phyloP scores from a whole-genome alignment of 768 basidiomycete genomes.

The Termitomyces sp. region DNA sequence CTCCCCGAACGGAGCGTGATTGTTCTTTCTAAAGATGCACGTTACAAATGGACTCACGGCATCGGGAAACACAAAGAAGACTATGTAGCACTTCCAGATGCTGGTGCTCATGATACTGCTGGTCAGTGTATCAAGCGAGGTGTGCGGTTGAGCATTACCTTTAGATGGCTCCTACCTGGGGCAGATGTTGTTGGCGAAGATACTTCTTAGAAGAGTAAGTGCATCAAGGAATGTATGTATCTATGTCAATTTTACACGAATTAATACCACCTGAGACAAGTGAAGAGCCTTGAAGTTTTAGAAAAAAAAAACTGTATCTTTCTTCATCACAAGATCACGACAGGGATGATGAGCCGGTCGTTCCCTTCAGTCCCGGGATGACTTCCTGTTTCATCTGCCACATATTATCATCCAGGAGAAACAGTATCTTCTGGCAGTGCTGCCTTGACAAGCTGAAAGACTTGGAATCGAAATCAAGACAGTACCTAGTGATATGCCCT shows the following conservation, averaged over 20 bases:
- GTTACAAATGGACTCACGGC: slow-evolving; percentile 87
- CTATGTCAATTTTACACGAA: background rate
- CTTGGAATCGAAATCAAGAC: background rate
- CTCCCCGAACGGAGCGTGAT: slow-evolving; percentile 74
- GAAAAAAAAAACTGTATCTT: background rate
- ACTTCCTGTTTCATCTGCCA: background rate
- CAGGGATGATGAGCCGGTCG: background rate
- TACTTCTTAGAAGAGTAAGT: background rate
- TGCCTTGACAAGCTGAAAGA: background rate
- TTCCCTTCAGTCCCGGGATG: background rate
- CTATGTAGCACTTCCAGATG: slow-evolving; percentile 36
- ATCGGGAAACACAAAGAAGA: slow-evolving; percentile 65
- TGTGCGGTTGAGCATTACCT: slow-evolving; percentile 74
- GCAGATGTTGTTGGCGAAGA: slow-evolving; percentile 69
- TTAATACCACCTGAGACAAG: background rate
- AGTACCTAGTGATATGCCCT: background rate
- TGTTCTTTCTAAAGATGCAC: slow-evolving; percentile 73
- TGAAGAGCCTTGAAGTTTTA: background rate
- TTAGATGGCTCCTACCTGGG: slow-evolving; percentile 81
- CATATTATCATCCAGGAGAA: background rate
- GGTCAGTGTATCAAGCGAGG: slow-evolving; percentile 45
- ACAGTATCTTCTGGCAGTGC: no score
- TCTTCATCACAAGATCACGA: background rate
- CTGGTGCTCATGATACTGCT: slow-evolving; percentile 11
- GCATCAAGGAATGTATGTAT: background rate